These are phyloP conservation scores for Entomortierella beljakovae DNA, from an alignment of 192 early-diverging fungal genomes.

Conservation along the genomic window DNA sequence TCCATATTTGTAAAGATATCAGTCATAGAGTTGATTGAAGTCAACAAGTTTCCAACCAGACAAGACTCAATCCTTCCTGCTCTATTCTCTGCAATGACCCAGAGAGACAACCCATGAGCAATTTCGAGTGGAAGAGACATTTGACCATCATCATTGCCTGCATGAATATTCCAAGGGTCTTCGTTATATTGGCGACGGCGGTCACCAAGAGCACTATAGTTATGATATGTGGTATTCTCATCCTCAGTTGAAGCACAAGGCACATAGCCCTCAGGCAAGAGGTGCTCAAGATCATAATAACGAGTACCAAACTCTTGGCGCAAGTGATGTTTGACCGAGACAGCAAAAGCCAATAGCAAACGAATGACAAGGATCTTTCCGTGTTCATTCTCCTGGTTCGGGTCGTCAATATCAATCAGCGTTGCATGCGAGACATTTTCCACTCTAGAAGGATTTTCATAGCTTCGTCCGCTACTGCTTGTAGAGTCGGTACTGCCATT, in stretches of 20 bases:
- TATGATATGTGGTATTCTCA: conserved; percentile 1
- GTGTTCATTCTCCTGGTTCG: conserved; percentile 41
- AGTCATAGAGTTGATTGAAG: conserved; percentile 61
- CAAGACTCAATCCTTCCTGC: conserved; percentile 52
- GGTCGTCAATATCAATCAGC: conserved; percentile 17
- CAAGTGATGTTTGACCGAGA: conserved; percentile 71
- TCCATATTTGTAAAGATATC: conserved; percentile 75
- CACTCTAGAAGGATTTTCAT: neutral
- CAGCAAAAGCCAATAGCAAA: conserved; percentile 64
- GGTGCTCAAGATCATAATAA: conserved; percentile 63
- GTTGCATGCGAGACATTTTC: conserved; percentile 27
- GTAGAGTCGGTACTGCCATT: neutral
- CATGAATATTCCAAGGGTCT: conserved; percentile 39
- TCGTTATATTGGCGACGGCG: conserved; percentile 28
- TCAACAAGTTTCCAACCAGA: conserved; percentile 48
- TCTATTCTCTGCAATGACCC: conserved; percentile 53
- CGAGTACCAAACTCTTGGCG: conserved; percentile 71
- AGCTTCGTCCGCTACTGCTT: neutral
- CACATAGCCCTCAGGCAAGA: conserved; percentile 56
- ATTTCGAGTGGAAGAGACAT: conserved; percentile 66
- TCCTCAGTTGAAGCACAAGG: conserved; percentile 16
- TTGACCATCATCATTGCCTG: conserved; percentile 58
- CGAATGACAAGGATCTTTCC: conserved; percentile 68
- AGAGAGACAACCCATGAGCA: conserved; percentile 57
- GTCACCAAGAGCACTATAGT: conserved; percentile 26